Evolutionary conservation across 352 stramenopile genomes (phyloP).

Genomic region (Phytopythium helicoides): DNA sequence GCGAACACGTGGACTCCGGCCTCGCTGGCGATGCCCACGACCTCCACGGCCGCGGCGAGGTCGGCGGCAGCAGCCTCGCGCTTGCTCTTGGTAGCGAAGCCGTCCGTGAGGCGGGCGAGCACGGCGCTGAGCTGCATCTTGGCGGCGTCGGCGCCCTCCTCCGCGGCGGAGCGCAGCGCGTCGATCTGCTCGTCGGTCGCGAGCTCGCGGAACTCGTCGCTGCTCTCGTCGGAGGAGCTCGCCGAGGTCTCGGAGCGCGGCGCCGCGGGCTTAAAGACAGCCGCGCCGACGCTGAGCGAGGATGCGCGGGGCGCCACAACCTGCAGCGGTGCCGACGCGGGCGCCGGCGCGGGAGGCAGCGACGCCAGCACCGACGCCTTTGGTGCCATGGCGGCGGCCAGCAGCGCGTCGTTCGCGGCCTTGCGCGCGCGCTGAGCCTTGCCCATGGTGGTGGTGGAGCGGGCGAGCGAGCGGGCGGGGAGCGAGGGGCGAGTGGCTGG

Average conservation of each 20-base stretch:
- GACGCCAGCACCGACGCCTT: constrained; percentile 33
- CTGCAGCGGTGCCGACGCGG: constrained; percentile 19
- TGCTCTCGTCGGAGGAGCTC: constrained; percentile 26
- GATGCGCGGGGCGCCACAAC: constrained; percentile 11
- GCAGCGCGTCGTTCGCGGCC: constrained; percentile 44
- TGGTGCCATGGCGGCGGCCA: constrained; percentile 30
- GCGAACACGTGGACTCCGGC: constrained; percentile 41
- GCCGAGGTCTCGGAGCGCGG: constrained; percentile 28
- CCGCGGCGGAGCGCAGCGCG: constrained; percentile 19
- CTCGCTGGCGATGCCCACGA: constrained; percentile 33
- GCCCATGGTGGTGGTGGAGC: constrained; percentile 44
- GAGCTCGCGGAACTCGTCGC: constrained; percentile 35
- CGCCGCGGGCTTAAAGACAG: constrained; percentile 15
- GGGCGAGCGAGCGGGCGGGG: not conserved
- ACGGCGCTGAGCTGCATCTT: constrained; percentile 34
- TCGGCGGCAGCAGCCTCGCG: constrained; percentile 47
- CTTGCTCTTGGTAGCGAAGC: constrained; percentile 26
- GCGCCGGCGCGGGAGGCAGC: constrained; percentile 1
- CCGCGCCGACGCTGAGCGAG: constrained; percentile 8
- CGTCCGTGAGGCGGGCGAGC: constrained; percentile 39
- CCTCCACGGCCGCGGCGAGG: constrained; percentile 41
- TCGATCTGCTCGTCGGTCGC: constrained; percentile 42
- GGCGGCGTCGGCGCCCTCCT: constrained; percentile 30
- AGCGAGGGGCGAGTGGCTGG: constrained; percentile 1
- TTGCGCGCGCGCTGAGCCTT: constrained; percentile 67